Percentiles rank a stretch among this genome's conserved stretches.
Conservation (phyloP, 345 rosid species). For the Erucastrum elatum region DNA sequence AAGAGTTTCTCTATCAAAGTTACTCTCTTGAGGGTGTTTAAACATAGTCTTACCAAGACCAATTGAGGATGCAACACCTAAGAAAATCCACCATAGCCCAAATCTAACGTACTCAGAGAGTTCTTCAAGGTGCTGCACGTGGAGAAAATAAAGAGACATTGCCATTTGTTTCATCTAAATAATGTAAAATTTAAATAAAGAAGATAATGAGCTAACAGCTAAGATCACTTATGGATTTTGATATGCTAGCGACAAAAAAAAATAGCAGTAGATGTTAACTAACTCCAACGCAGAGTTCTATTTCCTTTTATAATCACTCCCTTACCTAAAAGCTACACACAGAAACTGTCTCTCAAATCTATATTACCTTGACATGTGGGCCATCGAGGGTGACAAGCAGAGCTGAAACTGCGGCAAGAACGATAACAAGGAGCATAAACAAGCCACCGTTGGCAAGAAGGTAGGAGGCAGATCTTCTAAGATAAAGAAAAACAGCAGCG, state of each 20-base stretch:
- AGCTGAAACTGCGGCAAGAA: constrained; percentile 45
- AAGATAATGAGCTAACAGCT: no score
- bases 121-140: constrained; percentile 72
- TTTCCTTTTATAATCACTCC: not conserved
- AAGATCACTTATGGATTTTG: no score
- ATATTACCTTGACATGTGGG: constrained; percentile 68
- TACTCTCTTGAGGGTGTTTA: not conserved
- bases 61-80: constrained; percentile 95
- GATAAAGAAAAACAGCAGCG: constrained; percentile 57
- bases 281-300: not conserved
- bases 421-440: constrained; percentile 52
- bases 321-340: no score
- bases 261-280: no score
- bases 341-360: no score
- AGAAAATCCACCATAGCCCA: constrained; percentile 90
- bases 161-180: constrained; percentile 3
- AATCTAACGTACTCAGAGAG: constrained; percentile 58
- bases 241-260: no score
- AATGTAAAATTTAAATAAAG: no score
- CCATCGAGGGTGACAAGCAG: constrained; percentile 61
- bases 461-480: constrained; percentile 48
- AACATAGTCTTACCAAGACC: constrained; percentile 76
- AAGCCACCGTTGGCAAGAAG: constrained; percentile 63
- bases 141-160: not conserved
- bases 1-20: no score